phyloP scores from a whole-genome alignment of 1,139 yeast species.

The Schizosaccharomyces versatilis region DNA sequence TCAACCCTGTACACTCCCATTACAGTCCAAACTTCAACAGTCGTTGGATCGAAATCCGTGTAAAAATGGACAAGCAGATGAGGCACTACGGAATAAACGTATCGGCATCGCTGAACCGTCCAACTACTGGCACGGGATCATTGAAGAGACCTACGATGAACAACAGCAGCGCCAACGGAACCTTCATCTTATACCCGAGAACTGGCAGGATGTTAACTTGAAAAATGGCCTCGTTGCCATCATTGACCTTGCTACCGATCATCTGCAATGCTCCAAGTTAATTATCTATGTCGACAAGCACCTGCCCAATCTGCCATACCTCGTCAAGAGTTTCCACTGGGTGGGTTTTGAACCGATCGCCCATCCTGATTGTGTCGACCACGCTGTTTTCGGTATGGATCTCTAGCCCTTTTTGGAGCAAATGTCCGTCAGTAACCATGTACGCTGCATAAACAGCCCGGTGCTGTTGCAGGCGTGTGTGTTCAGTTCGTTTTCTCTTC shows the following conservation, averaged over 20 bases:
- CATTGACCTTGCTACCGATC: background rate
- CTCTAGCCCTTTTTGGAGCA: background rate
- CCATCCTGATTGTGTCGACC: background rate
- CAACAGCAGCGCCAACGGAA: background rate
- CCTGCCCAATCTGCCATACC: background rate
- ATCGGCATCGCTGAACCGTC: background rate
- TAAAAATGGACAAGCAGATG: too few species aligned
- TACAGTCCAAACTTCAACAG: too few species aligned
- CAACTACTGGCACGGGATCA: slow-evolving; percentile 2
- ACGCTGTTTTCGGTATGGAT: slow-evolving; percentile 1
- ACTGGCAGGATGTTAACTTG: background rate
- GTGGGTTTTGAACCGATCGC: slow-evolving; percentile 1
- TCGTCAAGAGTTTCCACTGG: slow-evolving; percentile 1
- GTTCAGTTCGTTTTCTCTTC: too few species aligned
- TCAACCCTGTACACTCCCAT: too few species aligned
- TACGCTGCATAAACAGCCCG: too few species aligned
- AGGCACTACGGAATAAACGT: background rate
- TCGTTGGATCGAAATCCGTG: too few species aligned
- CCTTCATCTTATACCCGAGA: background rate
- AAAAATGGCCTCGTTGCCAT: slow-evolving; percentile 1
- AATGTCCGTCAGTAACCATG: too few species aligned
- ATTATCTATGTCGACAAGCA: background rate
- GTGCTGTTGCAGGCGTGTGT: too few species aligned
- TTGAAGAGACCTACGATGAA: background rate
- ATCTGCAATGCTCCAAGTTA: background rate